These are phyloP conservation scores for Pleurotus platypus DNA, from an alignment of 768 basidiomycete genomes.

Conservation along the genomic window DNA sequence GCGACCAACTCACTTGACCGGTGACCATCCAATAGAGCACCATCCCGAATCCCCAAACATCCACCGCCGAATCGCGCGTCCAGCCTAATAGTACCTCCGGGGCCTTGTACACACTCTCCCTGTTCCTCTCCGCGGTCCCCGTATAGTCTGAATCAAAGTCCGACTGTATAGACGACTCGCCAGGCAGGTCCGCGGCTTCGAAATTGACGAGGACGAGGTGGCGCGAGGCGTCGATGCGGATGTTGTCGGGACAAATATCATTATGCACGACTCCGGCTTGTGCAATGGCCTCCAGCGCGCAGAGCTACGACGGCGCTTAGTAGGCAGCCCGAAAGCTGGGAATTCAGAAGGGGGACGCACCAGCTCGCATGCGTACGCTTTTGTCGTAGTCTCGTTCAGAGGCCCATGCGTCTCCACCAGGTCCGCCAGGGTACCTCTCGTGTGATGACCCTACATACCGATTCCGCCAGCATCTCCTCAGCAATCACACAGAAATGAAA, in stretches of 20 bases:
- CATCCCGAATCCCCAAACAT: constrained; percentile 60
- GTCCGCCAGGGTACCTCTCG: background rate
- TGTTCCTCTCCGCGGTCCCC: constrained; percentile 4
- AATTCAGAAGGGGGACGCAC: background rate
- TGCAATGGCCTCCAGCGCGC: constrained; percentile 43
- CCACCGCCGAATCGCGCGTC: constrained; percentile 47
- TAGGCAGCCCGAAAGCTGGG: background rate
- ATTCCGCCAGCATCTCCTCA: background rate
- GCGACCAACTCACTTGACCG: constrained; percentile 32
- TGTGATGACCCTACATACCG: background rate
- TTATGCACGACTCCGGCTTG: constrained; percentile 48
- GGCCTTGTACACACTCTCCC: constrained; percentile 21
- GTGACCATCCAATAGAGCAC: constrained; percentile 47
- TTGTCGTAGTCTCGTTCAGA: background rate
- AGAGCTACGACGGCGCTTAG: constrained; percentile 22
- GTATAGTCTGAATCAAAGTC: background rate
- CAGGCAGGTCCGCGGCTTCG: constrained; percentile 27
- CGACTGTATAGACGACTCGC: constrained; percentile 9
- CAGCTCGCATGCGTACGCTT: background rate
- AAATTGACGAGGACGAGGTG: constrained; percentile 46
- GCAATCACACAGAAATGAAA: background rate
- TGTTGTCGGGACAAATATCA: constrained; percentile 38
- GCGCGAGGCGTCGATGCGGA: constrained; percentile 40
- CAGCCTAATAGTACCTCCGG: constrained; percentile 56
- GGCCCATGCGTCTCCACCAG: background rate